Conservation (phyloP, 805 yeast species). For the Suhomyces canberraensis region DNA sequence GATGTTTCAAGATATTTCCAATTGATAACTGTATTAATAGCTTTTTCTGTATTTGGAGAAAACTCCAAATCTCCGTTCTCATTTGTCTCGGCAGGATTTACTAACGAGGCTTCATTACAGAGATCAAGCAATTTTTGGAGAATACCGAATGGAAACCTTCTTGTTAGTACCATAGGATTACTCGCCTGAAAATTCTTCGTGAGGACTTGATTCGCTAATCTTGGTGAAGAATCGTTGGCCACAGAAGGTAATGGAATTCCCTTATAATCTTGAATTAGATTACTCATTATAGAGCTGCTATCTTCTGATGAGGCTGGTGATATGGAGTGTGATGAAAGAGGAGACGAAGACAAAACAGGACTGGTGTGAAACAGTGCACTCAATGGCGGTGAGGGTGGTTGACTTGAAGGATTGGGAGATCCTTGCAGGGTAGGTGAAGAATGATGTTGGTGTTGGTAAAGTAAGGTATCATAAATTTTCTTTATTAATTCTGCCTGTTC, state of each 20-base stretch:
- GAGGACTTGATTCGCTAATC: constrained; percentile 16
- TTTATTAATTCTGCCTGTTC: constrained; percentile 63
- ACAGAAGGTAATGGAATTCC: constrained; percentile 48
- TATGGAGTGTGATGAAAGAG: constrained; percentile 8
- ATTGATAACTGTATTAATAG: constrained; percentile 46
- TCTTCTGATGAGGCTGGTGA: constrained; percentile 13
- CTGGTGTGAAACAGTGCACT: constrained; percentile 1
- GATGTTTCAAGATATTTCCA: constrained; percentile 49
- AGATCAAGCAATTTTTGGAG: constrained; percentile 56
- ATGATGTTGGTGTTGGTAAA: constrained; percentile 17
- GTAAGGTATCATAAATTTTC: constrained; percentile 40
- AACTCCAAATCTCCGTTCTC: constrained; percentile 31
- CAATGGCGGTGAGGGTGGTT: constrained; percentile 1
- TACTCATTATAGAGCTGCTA: not conserved
- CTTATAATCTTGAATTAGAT: constrained; percentile 48
- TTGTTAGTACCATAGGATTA: constrained; percentile 39
- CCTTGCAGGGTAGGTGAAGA: constrained; percentile 7
- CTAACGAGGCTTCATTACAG: constrained; percentile 69
- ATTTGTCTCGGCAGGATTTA: constrained; percentile 54
- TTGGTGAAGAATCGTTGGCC: constrained; percentile 15
- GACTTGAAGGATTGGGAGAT: not conserved
- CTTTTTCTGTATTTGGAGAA: constrained; percentile 61
- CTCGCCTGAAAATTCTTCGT: constrained; percentile 21
- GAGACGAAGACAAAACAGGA: not conserved
- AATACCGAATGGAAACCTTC: constrained; percentile 62